Conservation (phyloP, 1,139 yeast genomes). For the Saccharomyces pastorianus region DNA sequence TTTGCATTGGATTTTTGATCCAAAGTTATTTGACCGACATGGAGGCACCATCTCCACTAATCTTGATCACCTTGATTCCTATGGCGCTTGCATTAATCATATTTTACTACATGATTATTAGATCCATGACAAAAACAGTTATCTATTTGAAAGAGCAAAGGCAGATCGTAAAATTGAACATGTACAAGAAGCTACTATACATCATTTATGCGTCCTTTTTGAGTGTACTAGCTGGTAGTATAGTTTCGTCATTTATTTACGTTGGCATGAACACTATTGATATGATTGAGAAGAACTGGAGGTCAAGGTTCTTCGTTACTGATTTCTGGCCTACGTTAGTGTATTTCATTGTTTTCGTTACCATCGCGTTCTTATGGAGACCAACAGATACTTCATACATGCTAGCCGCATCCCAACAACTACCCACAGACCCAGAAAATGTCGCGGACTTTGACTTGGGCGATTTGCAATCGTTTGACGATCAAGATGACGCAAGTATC, state of each 20-base stretch:
- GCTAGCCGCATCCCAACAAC: constrained; percentile 89
- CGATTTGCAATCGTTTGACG: constrained; percentile 49
- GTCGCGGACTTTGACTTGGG: constrained; percentile 72
- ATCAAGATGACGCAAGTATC: constrained; percentile 17
- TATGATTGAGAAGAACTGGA: constrained; percentile 85
- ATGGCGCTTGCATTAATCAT: constrained; percentile 59
- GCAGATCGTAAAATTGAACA: constrained; percentile 80
- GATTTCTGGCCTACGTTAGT: constrained; percentile 95
- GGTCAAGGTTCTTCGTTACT: constrained; percentile 74
- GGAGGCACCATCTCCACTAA: constrained; percentile 34
- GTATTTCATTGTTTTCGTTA: constrained; percentile 74
- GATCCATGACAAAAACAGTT: constrained; percentile 68
- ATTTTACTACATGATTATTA: constrained; percentile 69
- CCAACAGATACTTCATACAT: constrained; percentile 93
- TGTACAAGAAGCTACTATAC: constrained; percentile 73
- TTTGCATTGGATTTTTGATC: constrained; percentile 60
- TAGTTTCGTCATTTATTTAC: constrained; percentile 61
- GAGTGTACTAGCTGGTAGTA: constrained; percentile 53
- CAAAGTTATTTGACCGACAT: constrained; percentile 53
- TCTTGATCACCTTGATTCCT: constrained; percentile 52
- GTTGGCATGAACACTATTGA: constrained; percentile 69
- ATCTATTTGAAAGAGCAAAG: constrained; percentile 71
- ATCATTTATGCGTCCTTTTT: constrained; percentile 62
- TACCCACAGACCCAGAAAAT: constrained; percentile 72
- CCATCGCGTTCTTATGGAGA: constrained; percentile 90